These are phyloP conservation scores for Rostrohypoxylon terebratum DNA, from an alignment of 495 filamentous ascomycete genomes.

Conservation along the genomic window DNA sequence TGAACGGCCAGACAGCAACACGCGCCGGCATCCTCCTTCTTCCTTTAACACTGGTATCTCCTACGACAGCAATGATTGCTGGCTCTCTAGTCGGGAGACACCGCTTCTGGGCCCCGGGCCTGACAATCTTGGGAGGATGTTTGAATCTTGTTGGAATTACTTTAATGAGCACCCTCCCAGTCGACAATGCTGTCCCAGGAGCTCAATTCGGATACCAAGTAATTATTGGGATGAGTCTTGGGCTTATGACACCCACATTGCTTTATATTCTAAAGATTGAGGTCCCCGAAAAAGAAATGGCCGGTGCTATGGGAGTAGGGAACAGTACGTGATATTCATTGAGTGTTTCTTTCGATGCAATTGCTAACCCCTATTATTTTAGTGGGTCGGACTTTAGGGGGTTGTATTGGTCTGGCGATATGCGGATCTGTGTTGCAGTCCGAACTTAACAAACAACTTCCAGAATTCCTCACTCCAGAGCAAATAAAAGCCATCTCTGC, in stretches of 20 bases:
- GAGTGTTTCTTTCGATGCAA: too few relatives aligned
- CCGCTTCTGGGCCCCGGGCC: conserved; percentile 28
- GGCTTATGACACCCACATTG: conserved; percentile 31
- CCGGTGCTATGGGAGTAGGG: conserved; percentile 31
- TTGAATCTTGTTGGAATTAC: conserved; percentile 28
- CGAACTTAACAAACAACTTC: conserved; percentile 27
- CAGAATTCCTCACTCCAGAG: conserved; percentile 19
- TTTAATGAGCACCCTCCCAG: conserved; percentile 25
- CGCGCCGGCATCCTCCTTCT: conserved; percentile 30
- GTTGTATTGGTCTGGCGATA: conserved; percentile 28
- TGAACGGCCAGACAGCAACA: conserved; percentile 27
- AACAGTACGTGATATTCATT: not conserved
- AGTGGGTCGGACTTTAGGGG: conserved; percentile 26
- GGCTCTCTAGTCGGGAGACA: conserved; percentile 23
- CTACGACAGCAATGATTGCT: conserved; percentile 22
- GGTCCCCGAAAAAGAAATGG: conserved; percentile 30
- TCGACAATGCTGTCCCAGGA: conserved; percentile 2
- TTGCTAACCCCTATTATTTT: too few relatives aligned
- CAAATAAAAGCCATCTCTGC: conserved; percentile 27
- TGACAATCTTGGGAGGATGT: conserved; percentile 20
- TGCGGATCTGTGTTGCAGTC: conserved; percentile 23
- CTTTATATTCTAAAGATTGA: conserved; percentile 26
- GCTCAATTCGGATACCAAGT: conserved; percentile 33
- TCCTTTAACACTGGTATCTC: conserved; percentile 26
- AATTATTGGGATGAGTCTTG: conserved; percentile 31